These are phyloP conservation scores for Botrytis squamosa DNA, from an alignment of 2,329 filamentous ascomycete species.

Conservation along the genomic window DNA sequence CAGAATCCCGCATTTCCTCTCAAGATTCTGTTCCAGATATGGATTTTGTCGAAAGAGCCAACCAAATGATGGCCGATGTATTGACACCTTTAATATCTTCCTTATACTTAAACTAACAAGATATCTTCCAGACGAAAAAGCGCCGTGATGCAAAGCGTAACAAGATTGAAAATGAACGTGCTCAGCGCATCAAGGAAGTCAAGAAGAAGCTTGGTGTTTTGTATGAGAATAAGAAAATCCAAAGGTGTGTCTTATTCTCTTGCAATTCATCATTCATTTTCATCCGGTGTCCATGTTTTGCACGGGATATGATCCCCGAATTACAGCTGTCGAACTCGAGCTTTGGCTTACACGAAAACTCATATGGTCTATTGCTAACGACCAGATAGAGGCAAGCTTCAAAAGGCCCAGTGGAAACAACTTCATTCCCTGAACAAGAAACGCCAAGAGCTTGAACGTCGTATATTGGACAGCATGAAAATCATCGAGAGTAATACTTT, in stretches of 20 bases:
- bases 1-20: neutral
- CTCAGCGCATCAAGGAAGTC: constrained; percentile 32
- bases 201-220: constrained; percentile 29
- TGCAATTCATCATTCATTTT: neutral
- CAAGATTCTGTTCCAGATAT: neutral
- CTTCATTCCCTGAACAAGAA: constrained; percentile 35
- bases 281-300: neutral
- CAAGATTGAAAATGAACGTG: constrained; percentile 32
- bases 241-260: constrained; percentile 31
- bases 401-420: constrained; percentile 29
- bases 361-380: neutral
- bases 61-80: constrained; percentile 8
- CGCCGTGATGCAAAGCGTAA: constrained; percentile 35
- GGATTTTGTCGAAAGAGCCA: constrained; percentile 9
- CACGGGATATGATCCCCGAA: neutral
- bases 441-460: constrained; percentile 32
- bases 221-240: constrained; percentile 29
- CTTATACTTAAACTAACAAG: neutral
- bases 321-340: neutral
- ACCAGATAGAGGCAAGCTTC: constrained; percentile 29
- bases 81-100: no score
- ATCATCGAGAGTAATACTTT: constrained; percentile 30
- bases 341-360: neutral
- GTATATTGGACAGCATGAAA: constrained; percentile 35
- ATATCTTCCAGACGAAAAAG: constrained; percentile 30